Conservation (phyloP, 805 yeast genomes). For the Scheffersomyces stipitis region DNA sequence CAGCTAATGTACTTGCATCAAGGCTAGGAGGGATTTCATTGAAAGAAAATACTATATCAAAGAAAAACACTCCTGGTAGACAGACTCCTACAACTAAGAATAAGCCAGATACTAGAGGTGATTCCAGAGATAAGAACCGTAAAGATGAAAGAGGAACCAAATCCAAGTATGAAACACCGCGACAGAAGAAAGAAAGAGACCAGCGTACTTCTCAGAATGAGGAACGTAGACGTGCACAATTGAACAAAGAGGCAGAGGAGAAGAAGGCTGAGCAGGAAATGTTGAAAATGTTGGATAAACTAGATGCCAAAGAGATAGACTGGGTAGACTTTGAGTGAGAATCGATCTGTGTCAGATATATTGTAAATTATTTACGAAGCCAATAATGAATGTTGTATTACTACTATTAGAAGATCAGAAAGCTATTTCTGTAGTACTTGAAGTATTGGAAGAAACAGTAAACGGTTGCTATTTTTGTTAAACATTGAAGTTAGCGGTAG, state of each 20-base stretch:
- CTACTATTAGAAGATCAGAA: too few relatives aligned
- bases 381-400: too few relatives aligned
- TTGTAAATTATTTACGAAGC: too few relatives aligned
- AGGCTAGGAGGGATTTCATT: conserved; percentile 4
- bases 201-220: conserved; percentile 5
- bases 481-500: too few relatives aligned
- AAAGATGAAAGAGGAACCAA: too few relatives aligned
- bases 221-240: conserved; percentile 1
- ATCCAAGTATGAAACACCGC: conserved; percentile 1
- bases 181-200: conserved; percentile 2
- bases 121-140: neutral
- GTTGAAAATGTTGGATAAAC: conserved; percentile 24
- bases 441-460: too few relatives aligned
- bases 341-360: too few relatives aligned
- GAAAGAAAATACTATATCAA: neutral
- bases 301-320: conserved; percentile 25
- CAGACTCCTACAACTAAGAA: neutral
- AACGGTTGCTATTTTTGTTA: too few relatives aligned
- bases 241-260: conserved; percentile 6
- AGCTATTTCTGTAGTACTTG: too few relatives aligned
- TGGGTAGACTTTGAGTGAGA: conserved; percentile 36
- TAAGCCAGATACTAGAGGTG: neutral
- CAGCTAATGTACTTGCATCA: conserved; percentile 5
- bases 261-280: conserved; percentile 19
- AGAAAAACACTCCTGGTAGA: neutral